Evolutionary conservation across 2,329 filamentous ascomycete genomes (phyloP).

Genomic region (Ascosphaera pollenicola): DNA sequence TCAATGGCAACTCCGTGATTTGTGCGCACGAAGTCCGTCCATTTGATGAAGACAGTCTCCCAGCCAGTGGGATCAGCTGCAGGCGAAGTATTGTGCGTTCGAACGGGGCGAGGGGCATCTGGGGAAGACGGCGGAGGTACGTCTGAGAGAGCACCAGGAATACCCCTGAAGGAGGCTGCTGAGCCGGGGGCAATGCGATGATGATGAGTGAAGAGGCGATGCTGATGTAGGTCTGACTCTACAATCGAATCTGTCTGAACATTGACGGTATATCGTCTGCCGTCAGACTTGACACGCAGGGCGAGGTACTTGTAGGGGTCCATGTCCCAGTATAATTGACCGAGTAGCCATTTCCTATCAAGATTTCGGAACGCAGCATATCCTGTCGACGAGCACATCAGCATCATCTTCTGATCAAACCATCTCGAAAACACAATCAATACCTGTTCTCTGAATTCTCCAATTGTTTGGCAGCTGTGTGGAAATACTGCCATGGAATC

Average conservation of each 20-base stretch:
- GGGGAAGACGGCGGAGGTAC: conserved; percentile 16
- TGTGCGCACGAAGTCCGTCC: conserved; percentile 84
- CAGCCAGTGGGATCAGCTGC: conserved; percentile 59
- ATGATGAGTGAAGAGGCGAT: conserved; percentile 43
- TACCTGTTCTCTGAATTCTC: conserved; percentile 21
- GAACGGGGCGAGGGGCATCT: conserved; percentile 14
- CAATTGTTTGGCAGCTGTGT: conserved; percentile 53
- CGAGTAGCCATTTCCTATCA: conserved; percentile 67
- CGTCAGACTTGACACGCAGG: conserved; percentile 72
- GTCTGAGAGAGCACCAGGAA: conserved; percentile 3
- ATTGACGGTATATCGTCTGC: conserved; percentile 82
- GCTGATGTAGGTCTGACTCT: conserved; percentile 89
- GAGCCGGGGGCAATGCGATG: conserved; percentile 12
- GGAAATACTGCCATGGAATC: conserved; percentile 76
- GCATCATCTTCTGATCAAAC: conserved; percentile 1
- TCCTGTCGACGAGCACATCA: conserved; percentile 28
- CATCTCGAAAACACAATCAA: conserved; percentile 24
- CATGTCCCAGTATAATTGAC: conserved; percentile 67
- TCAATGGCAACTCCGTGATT: conserved; percentile 84
- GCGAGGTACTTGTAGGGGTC: conserved; percentile 77
- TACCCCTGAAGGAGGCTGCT: conserved; percentile 5
- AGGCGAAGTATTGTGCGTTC: conserved; percentile 5
- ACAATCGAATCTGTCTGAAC: conserved; percentile 87
- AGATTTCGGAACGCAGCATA: conserved; percentile 80
- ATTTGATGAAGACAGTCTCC: conserved; percentile 86